Percentiles rank a stretch among this genome's conserved stretches.
phyloP scores from a whole-genome alignment of 352 stramenopile genomes.

The Phytopythium litorale region DNA sequence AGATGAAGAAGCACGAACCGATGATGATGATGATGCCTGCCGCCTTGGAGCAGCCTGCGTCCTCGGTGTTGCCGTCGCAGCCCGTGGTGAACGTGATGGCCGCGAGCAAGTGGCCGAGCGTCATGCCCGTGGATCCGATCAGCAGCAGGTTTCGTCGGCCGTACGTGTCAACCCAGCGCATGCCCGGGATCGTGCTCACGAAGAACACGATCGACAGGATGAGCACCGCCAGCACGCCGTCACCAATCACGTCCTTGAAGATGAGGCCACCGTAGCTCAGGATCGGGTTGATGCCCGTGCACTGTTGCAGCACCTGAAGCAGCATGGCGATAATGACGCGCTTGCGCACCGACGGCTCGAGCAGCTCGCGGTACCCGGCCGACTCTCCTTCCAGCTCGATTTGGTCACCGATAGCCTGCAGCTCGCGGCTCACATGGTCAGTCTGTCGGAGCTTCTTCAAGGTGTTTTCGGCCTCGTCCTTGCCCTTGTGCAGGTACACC shows the following conservation, averaged over 20 bases:
- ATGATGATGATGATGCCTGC: conserved; percentile 32
- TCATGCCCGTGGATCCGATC: conserved; percentile 22
- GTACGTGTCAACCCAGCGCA: conserved; percentile 30
- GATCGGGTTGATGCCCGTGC: conserved; percentile 27
- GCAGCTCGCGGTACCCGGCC: conserved; percentile 16
- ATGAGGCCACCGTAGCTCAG: conserved; percentile 25
- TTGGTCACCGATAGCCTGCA: conserved; percentile 32
- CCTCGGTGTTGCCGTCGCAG: conserved; percentile 19
- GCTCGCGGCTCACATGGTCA: conserved; percentile 18
- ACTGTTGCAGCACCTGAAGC: conserved; percentile 26
- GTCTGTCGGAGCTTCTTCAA: conserved; percentile 20
- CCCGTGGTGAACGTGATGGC: conserved; percentile 21
- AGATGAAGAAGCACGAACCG: conserved; percentile 26
- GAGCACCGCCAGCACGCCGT: conserved; percentile 21
- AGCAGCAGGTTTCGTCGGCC: conserved; percentile 25
- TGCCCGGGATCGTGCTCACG: conserved; percentile 23
- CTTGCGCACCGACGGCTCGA: conserved; percentile 15
- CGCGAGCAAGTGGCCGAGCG: conserved; percentile 23
- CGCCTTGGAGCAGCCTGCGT: conserved; percentile 15
- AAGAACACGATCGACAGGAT: conserved; percentile 29
- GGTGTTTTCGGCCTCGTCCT: conserved; percentile 14
- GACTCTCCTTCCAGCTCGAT: conserved; percentile 17
- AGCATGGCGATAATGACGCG: conserved; percentile 26
- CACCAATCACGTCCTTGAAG: conserved; percentile 24
- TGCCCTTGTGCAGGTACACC: conserved; percentile 21